A percentile compares a stretch with the other conserved stretches of the same genome.
Conservation (phyloP, 2,329 filamentous ascomycete species). For the Triangularia verruculosa region DNA sequence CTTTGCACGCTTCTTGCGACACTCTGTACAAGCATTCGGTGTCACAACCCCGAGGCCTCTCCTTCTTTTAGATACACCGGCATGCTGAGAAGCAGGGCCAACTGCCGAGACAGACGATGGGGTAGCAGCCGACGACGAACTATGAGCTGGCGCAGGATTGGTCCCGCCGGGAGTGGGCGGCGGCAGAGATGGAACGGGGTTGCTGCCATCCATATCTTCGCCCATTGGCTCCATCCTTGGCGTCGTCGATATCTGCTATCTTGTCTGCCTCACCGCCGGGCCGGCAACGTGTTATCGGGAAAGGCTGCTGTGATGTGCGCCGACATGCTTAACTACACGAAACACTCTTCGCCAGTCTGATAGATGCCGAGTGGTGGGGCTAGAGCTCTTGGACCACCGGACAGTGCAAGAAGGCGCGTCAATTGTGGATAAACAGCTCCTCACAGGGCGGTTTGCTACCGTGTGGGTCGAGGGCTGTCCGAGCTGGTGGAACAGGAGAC, state of each 20-base stretch:
- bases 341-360: background rate
- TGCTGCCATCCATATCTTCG: constrained; percentile 15
- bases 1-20: constrained; percentile 61
- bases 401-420: background rate
- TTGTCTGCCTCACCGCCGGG: constrained; percentile 3
- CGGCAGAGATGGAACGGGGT: constrained; percentile 4
- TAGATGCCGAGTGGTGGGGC: background rate
- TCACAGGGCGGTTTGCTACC: background rate
- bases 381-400: background rate
- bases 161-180: constrained; percentile 15
- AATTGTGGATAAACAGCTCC: background rate
- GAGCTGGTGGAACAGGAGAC: background rate
- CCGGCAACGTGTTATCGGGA: background rate
- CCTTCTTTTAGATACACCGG: constrained; percentile 41
- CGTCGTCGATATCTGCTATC: background rate
- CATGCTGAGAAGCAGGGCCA: constrained; percentile 12
- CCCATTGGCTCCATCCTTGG: constrained; percentile 26
- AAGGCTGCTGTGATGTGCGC: constrained; percentile 6
- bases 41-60: constrained; percentile 56
- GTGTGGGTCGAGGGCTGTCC: background rate
- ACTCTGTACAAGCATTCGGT: constrained; percentile 60
- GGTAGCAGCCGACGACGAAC: constrained; percentile 30
- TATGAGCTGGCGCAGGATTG: constrained; percentile 15
- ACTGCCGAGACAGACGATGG: constrained; percentile 16
- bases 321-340: constrained; percentile 17